Conservation (phyloP, 345 rosid genomes). For the Noccaea caerulescens region DNA sequence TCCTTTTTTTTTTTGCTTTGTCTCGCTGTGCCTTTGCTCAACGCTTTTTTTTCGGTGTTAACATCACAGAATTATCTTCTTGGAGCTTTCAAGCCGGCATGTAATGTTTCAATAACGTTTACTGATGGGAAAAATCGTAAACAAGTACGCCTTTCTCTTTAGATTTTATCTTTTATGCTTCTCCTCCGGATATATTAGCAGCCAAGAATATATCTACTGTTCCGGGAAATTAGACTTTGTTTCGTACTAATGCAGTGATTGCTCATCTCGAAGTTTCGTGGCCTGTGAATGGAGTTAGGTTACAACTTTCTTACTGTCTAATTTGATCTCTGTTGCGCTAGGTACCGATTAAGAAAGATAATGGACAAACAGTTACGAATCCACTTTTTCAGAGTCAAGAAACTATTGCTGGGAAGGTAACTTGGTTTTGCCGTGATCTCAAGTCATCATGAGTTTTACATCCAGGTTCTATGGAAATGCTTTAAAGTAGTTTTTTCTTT, state of each 20-base stretch:
- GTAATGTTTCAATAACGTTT: constrained; percentile 72
- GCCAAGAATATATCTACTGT: background rate
- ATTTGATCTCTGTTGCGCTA: constrained; percentile 36
- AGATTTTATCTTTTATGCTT: background rate
- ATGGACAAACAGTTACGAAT: constrained; percentile 78
- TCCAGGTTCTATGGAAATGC: background rate
- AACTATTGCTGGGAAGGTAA: constrained; percentile 89
- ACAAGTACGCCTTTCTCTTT: constrained; percentile 52
- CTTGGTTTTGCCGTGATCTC: constrained; percentile 10
- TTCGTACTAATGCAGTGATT: background rate
- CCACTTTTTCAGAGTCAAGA: constrained; percentile 96
- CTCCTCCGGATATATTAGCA: background rate
- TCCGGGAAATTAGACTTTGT: background rate
- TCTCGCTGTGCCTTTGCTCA: background rate
- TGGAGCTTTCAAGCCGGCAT: constrained; percentile 96
- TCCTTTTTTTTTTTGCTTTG: background rate
- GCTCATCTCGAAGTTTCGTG: background rate
- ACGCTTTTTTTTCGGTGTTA: background rate
- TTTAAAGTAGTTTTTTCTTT: background rate
- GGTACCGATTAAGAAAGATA: constrained; percentile 95
- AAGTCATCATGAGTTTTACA: background rate
- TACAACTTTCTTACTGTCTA: background rate
- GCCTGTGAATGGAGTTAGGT: background rate
- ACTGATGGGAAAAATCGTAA: constrained; percentile 83
- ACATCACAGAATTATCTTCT: constrained; percentile 75